Evolutionary conservation across 805 yeast genomes (phyloP).

Genomic region (Pichia membranifaciens): DNA sequence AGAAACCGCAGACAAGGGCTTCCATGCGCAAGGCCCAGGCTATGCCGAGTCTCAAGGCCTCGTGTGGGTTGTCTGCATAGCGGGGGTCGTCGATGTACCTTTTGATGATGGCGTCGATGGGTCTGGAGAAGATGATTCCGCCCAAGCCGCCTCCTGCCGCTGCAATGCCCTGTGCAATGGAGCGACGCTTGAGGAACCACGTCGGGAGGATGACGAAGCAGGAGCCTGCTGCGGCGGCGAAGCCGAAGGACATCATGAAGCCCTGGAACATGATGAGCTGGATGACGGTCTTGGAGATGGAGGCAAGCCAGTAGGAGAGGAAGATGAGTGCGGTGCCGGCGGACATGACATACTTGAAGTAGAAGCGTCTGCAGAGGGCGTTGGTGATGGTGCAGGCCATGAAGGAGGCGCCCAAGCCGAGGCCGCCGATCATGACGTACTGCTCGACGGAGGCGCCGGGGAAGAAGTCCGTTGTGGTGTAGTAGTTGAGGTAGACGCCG

Average conservation of each 20-base stretch:
- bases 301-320: conserved; percentile 39
- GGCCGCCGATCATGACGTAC: conserved; percentile 52
- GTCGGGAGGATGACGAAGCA: conserved; percentile 36
- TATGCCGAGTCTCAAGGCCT: conserved; percentile 10
- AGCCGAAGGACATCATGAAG: conserved; percentile 38
- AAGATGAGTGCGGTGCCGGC: conserved; percentile 38
- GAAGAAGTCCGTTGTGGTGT: conserved; percentile 36
- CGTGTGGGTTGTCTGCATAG: conserved; percentile 23
- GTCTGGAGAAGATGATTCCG: conserved; percentile 42
- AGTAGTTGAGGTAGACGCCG: conserved; percentile 50
- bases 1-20: conserved; percentile 29
- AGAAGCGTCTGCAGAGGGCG: conserved; percentile 42
- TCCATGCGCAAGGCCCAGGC: conserved; percentile 42
- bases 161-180: conserved; percentile 45
- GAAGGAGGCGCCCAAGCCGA: conserved; percentile 51
- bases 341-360: conserved; percentile 41
- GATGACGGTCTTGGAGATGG: conserved; percentile 36
- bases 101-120: conserved; percentile 37
- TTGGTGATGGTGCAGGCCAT: conserved; percentile 53
- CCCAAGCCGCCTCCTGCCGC: conserved; percentile 50
- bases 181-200: conserved; percentile 42
- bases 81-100: conserved; percentile 30
- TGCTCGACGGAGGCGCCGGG: conserved; percentile 46
- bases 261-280: conserved; percentile 48
- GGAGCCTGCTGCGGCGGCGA: conserved; percentile 35